Percentiles rank a stretch among this genome's conserved stretches.
Conservation (phyloP, 495 filamentous ascomycete genomes). For the Penicillium cataractarum region DNA sequence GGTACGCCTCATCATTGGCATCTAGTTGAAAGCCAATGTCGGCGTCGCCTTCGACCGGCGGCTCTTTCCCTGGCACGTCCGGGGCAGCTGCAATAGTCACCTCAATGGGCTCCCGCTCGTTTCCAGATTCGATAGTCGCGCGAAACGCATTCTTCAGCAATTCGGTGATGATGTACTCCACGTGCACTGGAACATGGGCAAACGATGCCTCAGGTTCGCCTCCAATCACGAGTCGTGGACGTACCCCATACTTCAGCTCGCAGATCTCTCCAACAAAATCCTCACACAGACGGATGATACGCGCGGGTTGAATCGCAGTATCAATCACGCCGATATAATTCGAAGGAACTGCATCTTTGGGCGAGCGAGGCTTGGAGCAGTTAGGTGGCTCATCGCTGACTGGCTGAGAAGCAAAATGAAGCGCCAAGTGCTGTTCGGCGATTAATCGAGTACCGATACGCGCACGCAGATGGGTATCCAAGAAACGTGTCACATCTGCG, state of each 20-base stretch:
- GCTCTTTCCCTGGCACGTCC: constrained; percentile 46
- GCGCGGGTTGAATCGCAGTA: constrained; percentile 81
- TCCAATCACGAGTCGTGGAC: constrained; percentile 78
- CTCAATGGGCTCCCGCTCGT: constrained; percentile 78
- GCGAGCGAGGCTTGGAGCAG: background rate
- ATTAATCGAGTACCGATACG: constrained; percentile 93
- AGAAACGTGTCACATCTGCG: constrained; percentile 79
- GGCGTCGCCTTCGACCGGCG: constrained; percentile 28
- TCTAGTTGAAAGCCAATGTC: constrained; percentile 39
- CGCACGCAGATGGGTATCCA: constrained; percentile 92
- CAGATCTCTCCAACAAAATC: constrained; percentile 93
- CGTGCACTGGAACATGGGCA: constrained; percentile 90
- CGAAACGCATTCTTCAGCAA: constrained; percentile 96
- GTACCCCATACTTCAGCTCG: constrained; percentile 91
- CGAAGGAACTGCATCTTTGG: constrained; percentile 55
- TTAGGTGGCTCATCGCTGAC: constrained; percentile 51
- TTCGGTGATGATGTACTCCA: constrained; percentile 97
- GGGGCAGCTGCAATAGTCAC: constrained; percentile 91
- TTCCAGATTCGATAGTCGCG: constrained; percentile 81
- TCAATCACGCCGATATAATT: constrained; percentile 97
- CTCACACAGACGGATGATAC: constrained; percentile 78
- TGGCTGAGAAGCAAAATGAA: constrained; percentile 81
- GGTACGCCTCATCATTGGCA: constrained; percentile 35
- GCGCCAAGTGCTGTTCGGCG: constrained; percentile 93
- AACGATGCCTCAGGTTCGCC: constrained; percentile 81